Percentiles rank a stretch among this genome's conserved stretches.
phyloP scores from a whole-genome alignment of 2,329 filamentous ascomycete species.

The Berkeleyomyces basicola region DNA sequence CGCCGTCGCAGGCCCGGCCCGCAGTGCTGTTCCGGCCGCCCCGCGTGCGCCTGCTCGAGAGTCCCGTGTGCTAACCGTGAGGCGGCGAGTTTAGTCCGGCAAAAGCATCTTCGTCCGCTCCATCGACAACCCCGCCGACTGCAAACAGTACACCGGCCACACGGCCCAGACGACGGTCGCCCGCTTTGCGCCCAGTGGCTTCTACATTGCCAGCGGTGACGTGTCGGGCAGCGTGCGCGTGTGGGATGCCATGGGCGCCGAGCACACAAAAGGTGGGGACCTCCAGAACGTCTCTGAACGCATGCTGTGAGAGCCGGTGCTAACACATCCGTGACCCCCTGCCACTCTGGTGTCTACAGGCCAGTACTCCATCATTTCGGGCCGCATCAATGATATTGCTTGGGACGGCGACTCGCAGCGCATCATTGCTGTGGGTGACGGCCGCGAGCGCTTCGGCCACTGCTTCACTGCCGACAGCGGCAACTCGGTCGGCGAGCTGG shows the following conservation, averaged over 20 bases:
- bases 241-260: constrained; percentile 79
- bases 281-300: not conserved
- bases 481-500: constrained; percentile 89
- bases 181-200: constrained; percentile 83
- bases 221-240: constrained; percentile 69
- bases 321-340: not conserved
- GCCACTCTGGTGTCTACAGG: constrained; percentile 24
- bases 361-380: constrained; percentile 87
- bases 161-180: constrained; percentile 80
- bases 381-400: constrained; percentile 86
- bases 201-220: constrained; percentile 89
- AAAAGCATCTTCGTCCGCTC: constrained; percentile 94
- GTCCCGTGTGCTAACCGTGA: not conserved
- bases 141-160: constrained; percentile 85
- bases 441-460: constrained; percentile 81
- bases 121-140: constrained; percentile 73
- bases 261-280: constrained; percentile 53
- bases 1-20: not conserved
- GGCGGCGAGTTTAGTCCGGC: constrained; percentile 45
- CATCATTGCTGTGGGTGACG: constrained; percentile 89
- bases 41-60: not conserved
- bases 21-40: not conserved
- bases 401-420: constrained; percentile 97
- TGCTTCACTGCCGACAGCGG: constrained; percentile 92
- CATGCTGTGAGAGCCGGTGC: not conserved